Conservation (phyloP, 176 grass and related monocot genomes). For the Eleusine indica region DNA sequence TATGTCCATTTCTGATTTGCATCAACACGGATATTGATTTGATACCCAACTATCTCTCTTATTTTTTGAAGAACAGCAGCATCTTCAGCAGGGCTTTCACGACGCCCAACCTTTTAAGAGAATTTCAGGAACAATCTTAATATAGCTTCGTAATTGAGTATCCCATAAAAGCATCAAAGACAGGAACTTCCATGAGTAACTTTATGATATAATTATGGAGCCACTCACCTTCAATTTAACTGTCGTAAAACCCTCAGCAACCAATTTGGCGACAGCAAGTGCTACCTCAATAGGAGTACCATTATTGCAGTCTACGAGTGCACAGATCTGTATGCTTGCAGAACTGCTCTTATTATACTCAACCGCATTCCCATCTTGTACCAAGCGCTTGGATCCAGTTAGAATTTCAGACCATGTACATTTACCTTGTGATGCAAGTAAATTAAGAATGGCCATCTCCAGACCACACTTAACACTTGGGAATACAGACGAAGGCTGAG, state of each 20-base stretch:
- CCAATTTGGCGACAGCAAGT: conserved; percentile 69
- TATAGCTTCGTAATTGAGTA: conserved; percentile 9
- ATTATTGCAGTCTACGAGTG: conserved; percentile 67
- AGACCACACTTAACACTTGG: conserved; percentile 87
- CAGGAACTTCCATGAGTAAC: background rate
- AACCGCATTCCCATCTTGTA: conserved; percentile 35
- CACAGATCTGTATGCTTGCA: conserved; percentile 79
- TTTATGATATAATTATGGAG: conserved; percentile 4
- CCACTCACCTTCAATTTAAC: conserved; percentile 82
- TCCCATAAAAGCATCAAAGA: background rate
- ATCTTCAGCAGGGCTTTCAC: conserved; percentile 81
- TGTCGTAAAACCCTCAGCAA: conserved; percentile 83
- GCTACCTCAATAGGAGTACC: conserved; percentile 78
- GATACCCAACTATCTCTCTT: conserved; percentile 76
- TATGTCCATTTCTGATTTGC: conserved; percentile 94
- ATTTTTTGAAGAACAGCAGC: conserved; percentile 70
- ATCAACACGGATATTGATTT: conserved; percentile 87
- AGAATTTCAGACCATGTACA: conserved; percentile 59
- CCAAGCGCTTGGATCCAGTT: conserved; percentile 41
- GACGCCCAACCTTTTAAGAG: conserved; percentile 69
- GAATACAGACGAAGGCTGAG: conserved; percentile 84
- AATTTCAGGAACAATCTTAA: conserved; percentile 21
- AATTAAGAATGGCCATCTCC: conserved; percentile 99
- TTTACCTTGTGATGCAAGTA: conserved; percentile 55
- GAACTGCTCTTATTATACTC: conserved; percentile 46